phyloP scores from a whole-genome alignment of 371 early-diverging fungal genomes.

The Mucor indicus region DNA sequence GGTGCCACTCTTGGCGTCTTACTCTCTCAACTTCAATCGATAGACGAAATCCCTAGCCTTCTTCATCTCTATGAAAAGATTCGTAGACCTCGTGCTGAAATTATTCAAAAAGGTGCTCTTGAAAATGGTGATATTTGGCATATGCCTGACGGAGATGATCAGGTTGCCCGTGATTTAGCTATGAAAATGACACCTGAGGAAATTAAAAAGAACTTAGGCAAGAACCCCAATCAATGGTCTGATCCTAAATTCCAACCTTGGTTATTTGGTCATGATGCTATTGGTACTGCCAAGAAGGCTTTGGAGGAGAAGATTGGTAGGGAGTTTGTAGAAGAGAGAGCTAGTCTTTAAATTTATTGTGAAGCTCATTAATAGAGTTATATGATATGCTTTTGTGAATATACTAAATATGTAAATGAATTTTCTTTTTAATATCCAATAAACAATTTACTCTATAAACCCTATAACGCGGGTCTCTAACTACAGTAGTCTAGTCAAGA shows the following conservation, averaged over 20 bases:
- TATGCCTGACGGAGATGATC: slow-evolving; percentile 26
- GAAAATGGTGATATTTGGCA: slow-evolving; percentile 30
- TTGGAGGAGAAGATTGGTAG: slow-evolving; percentile 13
- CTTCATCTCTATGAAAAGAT: slow-evolving; percentile 21
- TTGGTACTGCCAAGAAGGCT: slow-evolving; percentile 14
- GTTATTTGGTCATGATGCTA: slow-evolving; percentile 29
- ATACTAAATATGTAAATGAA: too few relatives aligned
- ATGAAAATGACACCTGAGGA: slow-evolving; percentile 7
- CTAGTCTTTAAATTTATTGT: too few relatives aligned
- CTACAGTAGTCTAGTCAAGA: too few relatives aligned
- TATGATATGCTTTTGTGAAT: too few relatives aligned
- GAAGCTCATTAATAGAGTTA: too few relatives aligned
- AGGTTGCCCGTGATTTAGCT: slow-evolving; percentile 21
- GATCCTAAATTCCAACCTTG: slow-evolving; percentile 28
- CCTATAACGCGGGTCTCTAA: too few relatives aligned
- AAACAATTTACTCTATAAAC: too few relatives aligned
- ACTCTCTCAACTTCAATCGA: slow-evolving; percentile 17
- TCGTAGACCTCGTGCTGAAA: slow-evolving; percentile 24
- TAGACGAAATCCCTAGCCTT: slow-evolving; percentile 16
- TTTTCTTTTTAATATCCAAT: too few relatives aligned
- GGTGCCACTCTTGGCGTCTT: slow-evolving; percentile 26
- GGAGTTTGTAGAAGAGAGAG: too few relatives aligned
- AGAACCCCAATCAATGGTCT: slow-evolving; percentile 28
- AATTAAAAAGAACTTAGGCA: neutral
- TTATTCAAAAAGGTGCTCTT: slow-evolving; percentile 23